Evolutionary conservation across 768 basidiomycete species (phyloP), one percentile per base, ranked within the genome.

Genomic region (Baorangia bicolor): DNA sequence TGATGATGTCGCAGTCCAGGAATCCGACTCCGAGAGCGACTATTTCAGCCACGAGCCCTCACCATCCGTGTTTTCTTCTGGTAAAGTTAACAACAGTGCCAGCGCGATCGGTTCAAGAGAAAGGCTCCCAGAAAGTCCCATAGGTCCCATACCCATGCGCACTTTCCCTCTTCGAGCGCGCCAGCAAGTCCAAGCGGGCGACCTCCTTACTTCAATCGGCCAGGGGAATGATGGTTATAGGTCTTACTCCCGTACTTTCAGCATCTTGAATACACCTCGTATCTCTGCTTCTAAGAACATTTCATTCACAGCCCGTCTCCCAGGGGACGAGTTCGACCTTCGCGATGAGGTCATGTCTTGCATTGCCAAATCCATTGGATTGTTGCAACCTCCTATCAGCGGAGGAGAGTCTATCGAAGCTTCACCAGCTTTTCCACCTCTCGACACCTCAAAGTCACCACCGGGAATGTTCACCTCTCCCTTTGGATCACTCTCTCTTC

Each of bases 301-400:
- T 27, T 61, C 60, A 14, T 51, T 67, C 52, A 49, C 68, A 56
- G 49, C 64, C 25, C 59, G 48, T 53, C 55, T 69, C 49, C 70
- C 78, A 31, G 75, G 74, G 9, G 88, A 87, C 25, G 92, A 95
- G 21, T 95, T 98, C 62, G 93, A 98, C 69, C 82, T 98, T n/a
- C 84, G 92, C 34, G 92, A 94, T 62, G 94, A 92, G 62, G 95
- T 99, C 31, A 94, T 98, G 93, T 89, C 90, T 1, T 96, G 93
- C 70, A 95, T 99, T 57, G 94, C 96, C 1, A 95, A 96, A 70
- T 96, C 94, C 2, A 98, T 99, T 55, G 97, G 97, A 4, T 79
- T 99, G 13, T 75, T 92, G 23, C 95, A 97, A 60, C 91, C 94
- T 4, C 86, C 93, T 3, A 72, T 90, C 20, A 89, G 86, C 52